Evolutionary conservation across 768 basidiomycete genomes (phyloP).

Genomic region (Rhizopogon roseolus): DNA sequence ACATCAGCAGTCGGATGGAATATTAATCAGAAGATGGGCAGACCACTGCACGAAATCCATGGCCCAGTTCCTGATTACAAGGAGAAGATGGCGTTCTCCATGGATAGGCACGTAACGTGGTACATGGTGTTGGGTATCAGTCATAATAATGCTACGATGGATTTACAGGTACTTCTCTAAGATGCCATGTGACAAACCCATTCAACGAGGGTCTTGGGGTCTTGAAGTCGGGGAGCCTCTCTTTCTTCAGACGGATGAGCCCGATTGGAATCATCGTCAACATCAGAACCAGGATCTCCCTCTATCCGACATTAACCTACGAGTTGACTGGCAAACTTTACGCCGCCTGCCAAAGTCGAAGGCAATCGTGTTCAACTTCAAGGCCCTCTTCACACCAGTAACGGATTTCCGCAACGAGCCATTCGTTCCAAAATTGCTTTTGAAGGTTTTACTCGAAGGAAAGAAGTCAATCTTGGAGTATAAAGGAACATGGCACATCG

Average conservation of each 20-base stretch:
- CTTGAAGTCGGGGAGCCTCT: conserved; percentile 47
- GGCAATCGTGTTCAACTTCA: conserved; percentile 51
- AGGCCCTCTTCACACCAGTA: conserved; percentile 47
- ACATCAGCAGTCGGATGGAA: conserved; percentile 50
- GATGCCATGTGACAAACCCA: conserved; percentile 42
- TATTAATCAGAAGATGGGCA: conserved; percentile 42
- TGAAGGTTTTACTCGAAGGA: conserved; percentile 38
- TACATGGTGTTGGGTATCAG: not conserved
- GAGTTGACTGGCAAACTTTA: conserved; percentile 55
- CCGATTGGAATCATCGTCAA: conserved; percentile 30
- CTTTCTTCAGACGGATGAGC: conserved; percentile 36
- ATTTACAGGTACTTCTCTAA: conserved; percentile 41
- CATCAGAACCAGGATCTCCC: conserved; percentile 30
- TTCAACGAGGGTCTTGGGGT: conserved; percentile 49
- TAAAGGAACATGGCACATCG: conserved; percentile 36
- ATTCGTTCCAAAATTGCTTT: conserved; percentile 42
- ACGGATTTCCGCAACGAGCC: conserved; percentile 39
- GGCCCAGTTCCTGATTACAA: conserved; percentile 45
- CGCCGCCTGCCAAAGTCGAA: conserved; percentile 42
- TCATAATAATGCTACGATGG: not conserved
- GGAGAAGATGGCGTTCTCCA: conserved; percentile 42
- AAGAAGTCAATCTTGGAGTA: conserved; percentile 37
- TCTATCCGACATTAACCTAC: conserved; percentile 37
- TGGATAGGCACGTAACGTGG: conserved; percentile 36
- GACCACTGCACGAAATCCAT: conserved; percentile 41